These are phyloP conservation scores for Candida maltosa DNA, from an alignment of 805 yeast species.

Conservation along the genomic window DNA sequence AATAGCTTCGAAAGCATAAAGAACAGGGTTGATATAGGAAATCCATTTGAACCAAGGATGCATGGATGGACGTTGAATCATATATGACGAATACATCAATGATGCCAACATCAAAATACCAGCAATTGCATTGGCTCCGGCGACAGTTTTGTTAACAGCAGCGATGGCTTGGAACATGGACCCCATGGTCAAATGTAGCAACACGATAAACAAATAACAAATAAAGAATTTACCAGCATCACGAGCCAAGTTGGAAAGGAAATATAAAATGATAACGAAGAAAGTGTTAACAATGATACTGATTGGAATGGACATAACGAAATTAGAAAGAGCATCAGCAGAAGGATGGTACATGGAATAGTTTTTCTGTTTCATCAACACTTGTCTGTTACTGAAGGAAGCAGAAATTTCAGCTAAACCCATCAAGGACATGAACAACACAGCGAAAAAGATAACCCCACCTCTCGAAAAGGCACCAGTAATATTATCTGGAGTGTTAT, in stretches of 20 bases:
- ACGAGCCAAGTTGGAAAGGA: constrained; percentile 36
- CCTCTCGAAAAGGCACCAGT: constrained; percentile 62
- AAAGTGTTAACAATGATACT: constrained; percentile 16
- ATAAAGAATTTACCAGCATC: constrained; percentile 57
- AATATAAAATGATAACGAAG: constrained; percentile 24
- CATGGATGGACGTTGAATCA: constrained; percentile 32
- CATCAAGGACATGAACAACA: constrained; percentile 50
- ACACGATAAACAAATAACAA: constrained; percentile 42
- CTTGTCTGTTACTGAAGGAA: constrained; percentile 20
- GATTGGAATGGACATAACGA: constrained; percentile 20
- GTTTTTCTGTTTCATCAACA: constrained; percentile 26
- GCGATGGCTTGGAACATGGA: constrained; percentile 53
- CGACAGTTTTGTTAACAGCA: constrained; percentile 49
- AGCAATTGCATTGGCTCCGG: constrained; percentile 55
- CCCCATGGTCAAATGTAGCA: constrained; percentile 51
- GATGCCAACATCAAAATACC: constrained; percentile 38
- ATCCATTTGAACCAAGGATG: constrained; percentile 34
- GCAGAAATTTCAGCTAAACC: constrained; percentile 44
- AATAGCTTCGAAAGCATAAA: constrained; percentile 27
- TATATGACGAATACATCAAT: constrained; percentile 26
- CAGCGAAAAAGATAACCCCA: constrained; percentile 58
- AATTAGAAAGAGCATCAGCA: constrained; percentile 22
- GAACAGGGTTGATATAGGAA: constrained; percentile 34
- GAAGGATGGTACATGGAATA: constrained; percentile 28
- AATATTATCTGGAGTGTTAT: constrained; percentile 47